Evolutionary conservation across 1,284 basidiomycete genomes (phyloP).

Genomic region (Leccinum insolens): DNA sequence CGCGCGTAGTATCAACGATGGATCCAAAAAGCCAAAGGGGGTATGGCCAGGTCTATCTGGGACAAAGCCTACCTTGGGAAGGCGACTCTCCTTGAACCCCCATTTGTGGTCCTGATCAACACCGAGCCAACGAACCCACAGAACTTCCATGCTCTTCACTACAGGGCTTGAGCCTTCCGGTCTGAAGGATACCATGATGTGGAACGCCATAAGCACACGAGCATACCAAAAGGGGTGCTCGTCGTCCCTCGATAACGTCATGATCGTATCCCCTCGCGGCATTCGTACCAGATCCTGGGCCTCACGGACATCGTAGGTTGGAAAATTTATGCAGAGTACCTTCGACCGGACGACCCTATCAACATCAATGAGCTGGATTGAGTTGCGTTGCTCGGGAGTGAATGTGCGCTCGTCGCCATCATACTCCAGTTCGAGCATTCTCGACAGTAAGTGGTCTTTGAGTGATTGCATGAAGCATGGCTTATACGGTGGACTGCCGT

Average conservation of each 20-base stretch:
- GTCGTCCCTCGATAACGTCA: background rate
- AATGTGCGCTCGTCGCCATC: background rate
- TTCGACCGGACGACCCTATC: background rate
- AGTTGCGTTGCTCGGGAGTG: background rate
- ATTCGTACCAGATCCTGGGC: background rate
- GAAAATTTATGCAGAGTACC: background rate
- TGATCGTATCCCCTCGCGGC: background rate
- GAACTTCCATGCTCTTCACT: background rate
- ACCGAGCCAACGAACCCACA: conserved; percentile 1
- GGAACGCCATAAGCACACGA: background rate
- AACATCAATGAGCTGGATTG: background rate
- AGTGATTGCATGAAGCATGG: background rate
- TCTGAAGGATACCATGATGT: background rate
- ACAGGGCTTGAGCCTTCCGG: background rate
- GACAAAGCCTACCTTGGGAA: conserved; percentile 6
- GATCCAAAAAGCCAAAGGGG: conserved; percentile 9
- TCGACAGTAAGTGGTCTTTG: background rate
- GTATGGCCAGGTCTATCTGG: background rate
- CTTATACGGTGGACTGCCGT: background rate
- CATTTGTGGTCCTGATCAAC: background rate
- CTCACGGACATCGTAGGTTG: background rate
- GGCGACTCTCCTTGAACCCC: background rate
- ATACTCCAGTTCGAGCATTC: background rate
- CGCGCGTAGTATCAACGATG: background rate
- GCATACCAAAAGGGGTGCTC: conserved; percentile 1